Base-by-base conservation (phyloP, 2,329 filamentous ascomycete genomes). In the Plectosphaerella sp. region DNA sequence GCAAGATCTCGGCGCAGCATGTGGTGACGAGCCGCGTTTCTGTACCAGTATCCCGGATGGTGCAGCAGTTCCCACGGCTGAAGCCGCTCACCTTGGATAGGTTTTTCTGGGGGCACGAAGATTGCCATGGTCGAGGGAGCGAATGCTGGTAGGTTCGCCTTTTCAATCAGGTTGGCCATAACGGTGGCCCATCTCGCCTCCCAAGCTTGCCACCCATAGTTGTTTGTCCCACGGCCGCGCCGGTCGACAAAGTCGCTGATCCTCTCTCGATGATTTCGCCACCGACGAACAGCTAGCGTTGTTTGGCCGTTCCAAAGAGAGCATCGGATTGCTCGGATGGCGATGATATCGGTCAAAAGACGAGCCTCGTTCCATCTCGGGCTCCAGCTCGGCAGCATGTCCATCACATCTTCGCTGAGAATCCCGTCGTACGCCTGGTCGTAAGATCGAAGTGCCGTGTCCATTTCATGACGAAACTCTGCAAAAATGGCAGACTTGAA, bases 121-220 rank as follows among this genome's bases (percentile, higher is more conserved):
- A 84, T 65, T 14, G 66, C 62, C 48, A 64, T 64, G 2, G 71
- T 72, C 2, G 69, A 67, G 1, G 76, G 71, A 2, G 68, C 69
- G 16, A 85, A 68, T 35, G 78, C 78, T 3, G 73, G 70, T 12
- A 84, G 71, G 18, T 76, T 73, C 24, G 76, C 71, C 55, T 75
- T 79, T 55, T 82, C 76, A 16, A 86, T 76, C 55, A 86, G 63
- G 45, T 81, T 74, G 2, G 81, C 83, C 83, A 87, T 86, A 12
- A 83, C 71, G 20, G 72, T 73, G 15, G 81, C 78, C 83, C 83
- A 87, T 52, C 89, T 81, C 41, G 89, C 85, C 70, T 96, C 88
- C 92, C 93, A 99, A 2, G 93, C 92, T 62, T 91, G 83, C 89
- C 92, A 97, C 6, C 91, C 90, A 66, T 97, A 97, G 58, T 90